phyloP scores from a whole-genome alignment of 306 rosid species.

The Parietaria judaica region DNA sequence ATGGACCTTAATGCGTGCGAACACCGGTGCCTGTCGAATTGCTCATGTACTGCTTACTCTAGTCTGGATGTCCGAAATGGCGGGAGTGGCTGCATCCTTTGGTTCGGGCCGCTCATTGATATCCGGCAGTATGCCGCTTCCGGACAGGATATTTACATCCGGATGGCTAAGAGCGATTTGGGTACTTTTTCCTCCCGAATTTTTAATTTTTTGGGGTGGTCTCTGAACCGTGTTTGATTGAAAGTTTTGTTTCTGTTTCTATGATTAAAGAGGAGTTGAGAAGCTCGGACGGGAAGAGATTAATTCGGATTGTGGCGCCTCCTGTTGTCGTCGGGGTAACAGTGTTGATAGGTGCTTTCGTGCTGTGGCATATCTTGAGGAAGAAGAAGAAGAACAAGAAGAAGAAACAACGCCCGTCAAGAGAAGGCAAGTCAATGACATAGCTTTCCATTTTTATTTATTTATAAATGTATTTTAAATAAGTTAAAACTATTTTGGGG shows the following conservation, averaged over 20 bases:
- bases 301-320: background rate
- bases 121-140: constrained; percentile 18
- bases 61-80: constrained; percentile 29
- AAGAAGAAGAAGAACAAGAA: constrained; percentile 11
- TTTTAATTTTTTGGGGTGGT: background rate
- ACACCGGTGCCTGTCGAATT: constrained; percentile 26
- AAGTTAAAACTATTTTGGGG: background rate
- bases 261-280: background rate
- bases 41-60: constrained; percentile 35
- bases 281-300: constrained; percentile 8
- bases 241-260: background rate
- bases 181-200: constrained; percentile 3
- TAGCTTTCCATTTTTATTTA: background rate
- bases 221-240: background rate
- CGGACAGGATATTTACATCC: constrained; percentile 35
- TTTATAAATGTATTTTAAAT: background rate
- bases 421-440: constrained; percentile 10
- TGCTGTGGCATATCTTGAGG: constrained; percentile 2
- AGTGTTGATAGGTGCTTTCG: background rate
- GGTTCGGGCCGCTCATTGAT: constrained; percentile 35
- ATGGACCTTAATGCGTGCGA: constrained; percentile 23
- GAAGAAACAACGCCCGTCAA: background rate
- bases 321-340: constrained; percentile 7
- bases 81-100: constrained; percentile 33
- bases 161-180: constrained; percentile 29